Evolutionary conservation across 768 basidiomycete genomes (phyloP).

Genomic region (Daedaleopsis sinensis): DNA sequence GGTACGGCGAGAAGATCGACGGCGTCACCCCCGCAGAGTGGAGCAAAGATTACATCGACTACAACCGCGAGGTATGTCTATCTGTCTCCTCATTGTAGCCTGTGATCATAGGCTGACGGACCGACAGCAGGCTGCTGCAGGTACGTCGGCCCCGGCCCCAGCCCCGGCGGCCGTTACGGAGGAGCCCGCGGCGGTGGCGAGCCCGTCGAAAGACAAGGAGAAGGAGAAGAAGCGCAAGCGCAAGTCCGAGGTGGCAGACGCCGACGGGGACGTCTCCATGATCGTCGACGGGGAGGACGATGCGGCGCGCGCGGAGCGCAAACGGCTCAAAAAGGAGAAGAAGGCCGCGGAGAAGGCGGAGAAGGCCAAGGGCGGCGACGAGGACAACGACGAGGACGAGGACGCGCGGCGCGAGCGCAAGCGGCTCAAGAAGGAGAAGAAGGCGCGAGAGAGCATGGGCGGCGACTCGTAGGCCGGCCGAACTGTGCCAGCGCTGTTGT

Average conservation of each 20-base stretch:
- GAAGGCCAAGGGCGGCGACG: too few relatives aligned
- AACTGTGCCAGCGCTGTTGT: not conserved
- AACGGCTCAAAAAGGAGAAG: slow-evolving; percentile 36
- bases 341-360: slow-evolving; percentile 42
- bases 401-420: slow-evolving; percentile 39
- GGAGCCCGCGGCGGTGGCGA: slow-evolving; percentile 31
- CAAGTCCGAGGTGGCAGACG: slow-evolving; percentile 61
- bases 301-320: slow-evolving; percentile 40
- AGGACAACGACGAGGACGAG: slow-evolving; percentile 48
- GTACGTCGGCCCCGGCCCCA: slow-evolving; percentile 32
- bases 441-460: slow-evolving; percentile 43
- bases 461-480: slow-evolving; percentile 29
- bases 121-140: slow-evolving; percentile 41
- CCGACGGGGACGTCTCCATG: slow-evolving; percentile 46
- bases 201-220: slow-evolving; percentile 47
- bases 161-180: slow-evolving; percentile 21
- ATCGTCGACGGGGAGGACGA: slow-evolving; percentile 43
- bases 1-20: slow-evolving; percentile 88
- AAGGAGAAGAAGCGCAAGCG: slow-evolving; percentile 89
- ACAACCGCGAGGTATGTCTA: slow-evolving; percentile 62
- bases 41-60: slow-evolving; percentile 94
- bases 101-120: not conserved
- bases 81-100: slow-evolving; percentile 1
- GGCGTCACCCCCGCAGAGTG: slow-evolving; percentile 83
- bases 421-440: slow-evolving; percentile 38